Percentiles rank a stretch among this genome's conserved stretches.
phyloP scores from a whole-genome alignment of 2,329 filamentous ascomycete genomes.

The Aspergillus sojae region DNA sequence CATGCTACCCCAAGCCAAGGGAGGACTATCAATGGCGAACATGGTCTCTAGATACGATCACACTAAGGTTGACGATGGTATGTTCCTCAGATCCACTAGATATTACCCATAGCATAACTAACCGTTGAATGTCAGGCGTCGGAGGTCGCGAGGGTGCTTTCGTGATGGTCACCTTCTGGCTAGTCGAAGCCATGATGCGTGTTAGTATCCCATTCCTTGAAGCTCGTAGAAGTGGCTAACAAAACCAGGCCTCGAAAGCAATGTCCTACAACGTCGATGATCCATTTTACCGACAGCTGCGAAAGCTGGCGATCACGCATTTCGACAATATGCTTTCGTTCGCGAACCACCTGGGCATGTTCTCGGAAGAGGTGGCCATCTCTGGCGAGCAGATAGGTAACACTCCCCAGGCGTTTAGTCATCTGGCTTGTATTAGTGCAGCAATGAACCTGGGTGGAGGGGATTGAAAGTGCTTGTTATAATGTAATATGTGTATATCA shows the following conservation, averaged over 20 bases:
- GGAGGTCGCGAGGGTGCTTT: background rate
- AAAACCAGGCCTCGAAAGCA: background rate
- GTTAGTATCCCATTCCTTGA: background rate
- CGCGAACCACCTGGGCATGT: constrained; percentile 76
- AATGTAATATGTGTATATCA: too few relatives aligned
- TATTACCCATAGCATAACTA: rapidly evolving
- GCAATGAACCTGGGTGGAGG: constrained; percentile 67
- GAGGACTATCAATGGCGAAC: background rate
- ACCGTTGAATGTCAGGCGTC: background rate
- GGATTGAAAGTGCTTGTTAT: background rate
- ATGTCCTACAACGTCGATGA: background rate
- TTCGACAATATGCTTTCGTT: constrained; percentile 80
- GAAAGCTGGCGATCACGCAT: constrained; percentile 57
- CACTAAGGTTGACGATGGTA: background rate
- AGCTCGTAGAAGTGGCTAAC: background rate
- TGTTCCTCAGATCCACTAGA: background rate
- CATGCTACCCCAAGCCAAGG: background rate
- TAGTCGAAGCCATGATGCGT: background rate
- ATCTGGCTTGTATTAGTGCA: constrained; percentile 74
- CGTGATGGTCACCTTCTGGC: background rate
- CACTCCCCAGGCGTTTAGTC: constrained; percentile 77
- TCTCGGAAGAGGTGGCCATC: constrained; percentile 75
- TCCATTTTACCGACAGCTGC: background rate
- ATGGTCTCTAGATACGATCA: background rate
- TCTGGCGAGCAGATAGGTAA: constrained; percentile 78